Evolutionary conservation across 2,329 filamentous ascomycete genomes (phyloP), one percentile per base, ranked within the genome.

Genomic region (Paecilomyces niveus): DNA sequence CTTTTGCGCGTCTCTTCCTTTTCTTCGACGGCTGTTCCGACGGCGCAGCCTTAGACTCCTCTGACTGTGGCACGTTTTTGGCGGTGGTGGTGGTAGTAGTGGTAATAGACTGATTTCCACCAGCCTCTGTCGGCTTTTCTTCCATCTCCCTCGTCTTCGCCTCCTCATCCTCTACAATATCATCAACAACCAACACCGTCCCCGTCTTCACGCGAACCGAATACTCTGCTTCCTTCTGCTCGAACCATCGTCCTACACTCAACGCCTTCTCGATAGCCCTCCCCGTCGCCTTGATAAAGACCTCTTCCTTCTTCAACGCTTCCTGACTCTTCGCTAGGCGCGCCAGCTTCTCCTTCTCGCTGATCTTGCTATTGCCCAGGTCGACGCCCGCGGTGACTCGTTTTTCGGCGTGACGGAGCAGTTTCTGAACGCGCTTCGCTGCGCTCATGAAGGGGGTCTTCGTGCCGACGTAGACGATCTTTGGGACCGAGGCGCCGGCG

Each of bases 281-380:
- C 4, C 84, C 84, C 9, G 82, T 84, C 4, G 81, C 85, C 67
- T 85, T 87, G 29, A 87, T 65, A 61, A 81, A 75, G 0, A 87
- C 79, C 53, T 80, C 76, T 63, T 85, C 83, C 55, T 65, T 65
- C 7, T 64, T 63, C 35, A 77, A 65, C 52, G 68, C 64, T 33
- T 76, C 72, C 15, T 71, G 70, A 0, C 64, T 68, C 53, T 70
- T 67, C 54, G 64, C 69, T 24, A 76, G 61, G 56, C 67, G 65
- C 7, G 65, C 67, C 29, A 73, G 64, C 39, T 70, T 70, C 59
- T 71, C 66, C 32, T 70, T 67, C 32, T 71, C 69, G 5, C 63
- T 67, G 52, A 62, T 64, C 32, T 65, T 69, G 26, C 64, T 69
- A 24, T 68, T 69, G 64, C 63, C 67, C 4, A 75, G 66, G 49